These are phyloP conservation scores for Immersiella caudata DNA, from an alignment of 495 filamentous ascomycete genomes.

Conservation along the genomic window DNA sequence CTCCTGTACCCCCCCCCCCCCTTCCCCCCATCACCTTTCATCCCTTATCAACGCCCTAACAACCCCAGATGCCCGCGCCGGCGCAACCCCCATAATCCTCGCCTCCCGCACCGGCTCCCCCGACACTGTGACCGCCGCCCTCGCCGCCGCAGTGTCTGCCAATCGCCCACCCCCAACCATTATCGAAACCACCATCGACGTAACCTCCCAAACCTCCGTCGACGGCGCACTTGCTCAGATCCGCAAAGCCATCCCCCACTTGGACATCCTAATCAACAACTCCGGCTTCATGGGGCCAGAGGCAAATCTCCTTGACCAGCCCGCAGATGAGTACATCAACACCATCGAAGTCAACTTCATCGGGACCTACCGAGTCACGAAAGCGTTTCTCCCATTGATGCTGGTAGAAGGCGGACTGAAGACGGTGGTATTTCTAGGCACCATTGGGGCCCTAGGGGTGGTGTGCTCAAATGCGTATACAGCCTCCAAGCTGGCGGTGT, in stretches of 20 bases:
- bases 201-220: not conserved
- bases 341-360: slow-evolving; percentile 45
- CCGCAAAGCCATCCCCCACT: not conserved
- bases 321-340: not conserved
- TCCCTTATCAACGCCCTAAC: not conserved
- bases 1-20: not conserved
- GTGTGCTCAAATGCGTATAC: slow-evolving; percentile 41
- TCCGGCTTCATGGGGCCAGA: not conserved
- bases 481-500: slow-evolving; percentile 42
- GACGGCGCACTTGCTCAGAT: not conserved
- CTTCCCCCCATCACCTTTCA: not conserved
- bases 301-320: not conserved
- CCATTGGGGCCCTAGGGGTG: slow-evolving; percentile 35
- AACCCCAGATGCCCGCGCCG: slow-evolving; percentile 1
- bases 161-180: not conserved
- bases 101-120: not conserved
- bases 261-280: slow-evolving; percentile 14
- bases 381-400: slow-evolving; percentile 47
- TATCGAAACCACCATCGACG: not conserved
- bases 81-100: not conserved
- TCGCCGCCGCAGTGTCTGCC: not conserved
- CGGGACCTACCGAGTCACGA: slow-evolving; percentile 46
- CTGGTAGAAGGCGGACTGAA: slow-evolving; percentile 34
- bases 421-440: slow-evolving; percentile 42
- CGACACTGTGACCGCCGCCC: not conserved